Evolutionary conservation across 169 alveolate genomes (phyloP).

Genomic region (Plasmodium gallinaceum): DNA sequence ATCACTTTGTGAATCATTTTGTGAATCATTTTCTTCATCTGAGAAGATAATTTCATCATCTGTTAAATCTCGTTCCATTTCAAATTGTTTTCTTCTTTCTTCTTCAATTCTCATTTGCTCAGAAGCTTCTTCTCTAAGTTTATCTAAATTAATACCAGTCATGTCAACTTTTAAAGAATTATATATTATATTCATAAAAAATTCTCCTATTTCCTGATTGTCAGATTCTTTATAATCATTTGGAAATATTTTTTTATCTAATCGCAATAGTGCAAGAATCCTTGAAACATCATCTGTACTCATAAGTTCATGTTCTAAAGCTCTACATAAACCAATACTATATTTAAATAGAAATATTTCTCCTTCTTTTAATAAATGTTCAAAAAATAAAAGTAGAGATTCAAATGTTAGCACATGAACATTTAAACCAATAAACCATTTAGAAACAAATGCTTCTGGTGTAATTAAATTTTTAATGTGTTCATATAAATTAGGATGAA

Average conservation of each 20-base stretch:
- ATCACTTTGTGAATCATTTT: slow-evolving; percentile 19
- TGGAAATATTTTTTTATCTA: slow-evolving; percentile 82
- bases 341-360: slow-evolving; percentile 82
- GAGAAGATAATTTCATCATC: slow-evolving; percentile 78
- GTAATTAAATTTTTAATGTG: slow-evolving; percentile 80
- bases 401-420: slow-evolving; percentile 84
- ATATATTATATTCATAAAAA: slow-evolving; percentile 80
- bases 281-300: slow-evolving; percentile 81
- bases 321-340: slow-evolving; percentile 81
- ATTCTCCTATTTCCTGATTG: slow-evolving; percentile 73
- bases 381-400: slow-evolving; percentile 79
- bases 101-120: slow-evolving; percentile 82
- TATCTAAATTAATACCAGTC: slow-evolving; percentile 51
- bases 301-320: slow-evolving; percentile 77
- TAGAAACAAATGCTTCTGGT: slow-evolving; percentile 88
- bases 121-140: slow-evolving; percentile 78
- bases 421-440: slow-evolving; percentile 87
- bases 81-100: slow-evolving; percentile 79
- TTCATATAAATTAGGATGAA: slow-evolving; percentile 77
- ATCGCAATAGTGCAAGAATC: slow-evolving; percentile 78
- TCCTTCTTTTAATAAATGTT: slow-evolving; percentile 79
- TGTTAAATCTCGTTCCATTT: slow-evolving; percentile 55
- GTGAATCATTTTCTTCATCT: slow-evolving; percentile 67
- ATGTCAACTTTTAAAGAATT: slow-evolving; percentile 77
- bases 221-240: slow-evolving; percentile 77